phyloP scores from a whole-genome alignment of 2,329 filamentous ascomycete genomes.

The Microdochium paspali region DNA sequence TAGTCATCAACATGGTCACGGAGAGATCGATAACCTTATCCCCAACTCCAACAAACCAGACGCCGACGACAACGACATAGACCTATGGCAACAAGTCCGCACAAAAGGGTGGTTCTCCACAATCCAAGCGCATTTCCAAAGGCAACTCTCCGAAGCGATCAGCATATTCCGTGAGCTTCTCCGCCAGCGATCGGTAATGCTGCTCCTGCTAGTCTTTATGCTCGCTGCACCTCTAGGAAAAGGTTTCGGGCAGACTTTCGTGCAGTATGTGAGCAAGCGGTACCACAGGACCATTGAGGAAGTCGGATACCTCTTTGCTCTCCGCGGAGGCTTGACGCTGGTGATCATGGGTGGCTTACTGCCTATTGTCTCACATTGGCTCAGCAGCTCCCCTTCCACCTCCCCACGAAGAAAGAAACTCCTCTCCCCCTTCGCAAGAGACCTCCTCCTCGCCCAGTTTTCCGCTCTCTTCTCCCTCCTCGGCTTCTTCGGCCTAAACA shows the following conservation, averaged over 20 bases:
- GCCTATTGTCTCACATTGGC: constrained; percentile 7
- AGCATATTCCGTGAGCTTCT: constrained; percentile 3
- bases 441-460: constrained; percentile 13
- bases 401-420: not conserved
- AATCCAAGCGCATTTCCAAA: constrained; percentile 1
- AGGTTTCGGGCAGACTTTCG: constrained; percentile 5
- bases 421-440: constrained; percentile 10
- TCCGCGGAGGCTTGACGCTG: constrained; percentile 11
- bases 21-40: not conserved
- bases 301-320: constrained; percentile 12
- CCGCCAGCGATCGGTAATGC: constrained; percentile 3
- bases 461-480: constrained; percentile 10
- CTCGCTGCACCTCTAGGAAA: constrained; percentile 3
- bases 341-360: constrained; percentile 8
- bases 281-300: constrained; percentile 12
- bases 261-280: constrained; percentile 16
- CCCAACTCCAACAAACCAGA: not conserved
- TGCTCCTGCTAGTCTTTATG: constrained; percentile 5
- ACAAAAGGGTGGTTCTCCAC: not conserved
- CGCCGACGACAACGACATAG: not conserved
- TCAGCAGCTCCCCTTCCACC: constrained; percentile 1
- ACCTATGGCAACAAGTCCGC: not conserved
- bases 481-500: constrained; percentile 11
- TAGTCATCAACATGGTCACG: not conserved
- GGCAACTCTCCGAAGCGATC: constrained; percentile 1